Base-by-base conservation (phyloP, 805 yeast species). In the Starmera caribaea region DNA sequence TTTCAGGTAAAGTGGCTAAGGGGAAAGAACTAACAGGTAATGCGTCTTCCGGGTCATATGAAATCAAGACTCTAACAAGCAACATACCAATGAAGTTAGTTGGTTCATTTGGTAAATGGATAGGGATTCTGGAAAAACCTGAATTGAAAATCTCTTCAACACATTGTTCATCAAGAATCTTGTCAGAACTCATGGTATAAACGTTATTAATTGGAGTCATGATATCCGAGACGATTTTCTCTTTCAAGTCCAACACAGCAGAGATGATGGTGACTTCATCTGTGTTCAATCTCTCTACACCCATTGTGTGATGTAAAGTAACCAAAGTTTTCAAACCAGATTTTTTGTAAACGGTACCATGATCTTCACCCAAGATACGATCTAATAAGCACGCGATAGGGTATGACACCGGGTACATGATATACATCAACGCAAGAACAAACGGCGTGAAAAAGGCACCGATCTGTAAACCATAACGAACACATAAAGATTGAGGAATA, bases 31-130 rank as follows among this genome's bases (percentile, higher is more conserved):
- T 85, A 27, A 92, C 92, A 0, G 96, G 96, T 39, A 85, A 63
- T 1, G 89, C 84, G 60, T 90, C 98, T 59, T 90, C 97, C 3
- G 98, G 97, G 55, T 90, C 98, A 59, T 90, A 90, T 40, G 95
- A 82, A 48, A 90, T 92, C 54, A 90, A 72, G 27, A 89, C 92
- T 45, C 97, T 72, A 16, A 92, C 97, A 34, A 90, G 68, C 34
- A 90, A 68, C 98, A 90, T 90, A 13, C 98, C 98, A 43, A 89
- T 83, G 60, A 87, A 90, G 59, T 90, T 90, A 41, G 73, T 65
- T 13, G 96, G 95, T 57, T 90, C 95, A 49, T 76, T 76, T 2
- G 97, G 96, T 34, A 83, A 65, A 59, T 88, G 90, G 50, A 90
- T 87, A 13, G 98, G 98, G 48, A 90, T 89, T 57, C 98, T 74